phyloP scores from a whole-genome alignment of 2,329 filamentous ascomycete genomes.

The Aureobasidium sp. region DNA sequence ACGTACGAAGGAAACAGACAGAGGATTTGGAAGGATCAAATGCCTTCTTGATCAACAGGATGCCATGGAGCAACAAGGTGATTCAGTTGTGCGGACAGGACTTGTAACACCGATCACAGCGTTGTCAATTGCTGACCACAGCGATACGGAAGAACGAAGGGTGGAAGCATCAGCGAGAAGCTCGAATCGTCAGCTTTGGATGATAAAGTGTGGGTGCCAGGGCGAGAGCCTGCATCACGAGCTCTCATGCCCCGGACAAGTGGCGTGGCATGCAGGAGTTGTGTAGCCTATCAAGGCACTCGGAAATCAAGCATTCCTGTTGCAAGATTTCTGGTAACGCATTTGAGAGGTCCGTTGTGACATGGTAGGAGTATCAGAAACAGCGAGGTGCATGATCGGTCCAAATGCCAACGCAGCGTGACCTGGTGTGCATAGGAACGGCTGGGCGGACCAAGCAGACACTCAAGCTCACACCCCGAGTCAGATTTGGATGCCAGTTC shows the following conservation, averaged over 20 bases:
- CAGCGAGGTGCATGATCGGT: constrained; percentile 9
- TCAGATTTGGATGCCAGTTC: neutral
- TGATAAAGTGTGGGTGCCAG: constrained; percentile 1
- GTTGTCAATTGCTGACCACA: constrained; percentile 2
- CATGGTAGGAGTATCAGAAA: constrained; percentile 6
- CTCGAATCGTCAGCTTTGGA: neutral
- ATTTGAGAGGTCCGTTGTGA: constrained; percentile 1
- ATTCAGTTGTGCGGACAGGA: neutral
- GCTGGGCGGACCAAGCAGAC: neutral
- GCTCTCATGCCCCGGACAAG: constrained; percentile 5
- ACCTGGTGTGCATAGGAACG: neutral
- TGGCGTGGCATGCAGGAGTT: constrained; percentile 10
- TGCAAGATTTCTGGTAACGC: neutral
- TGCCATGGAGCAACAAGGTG: neutral
- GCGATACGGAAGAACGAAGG: neutral
- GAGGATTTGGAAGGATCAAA: neutral
- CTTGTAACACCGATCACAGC: neutral
- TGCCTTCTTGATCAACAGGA: neutral
- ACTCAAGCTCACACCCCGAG: neutral
- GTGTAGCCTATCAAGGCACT: constrained; percentile 11
- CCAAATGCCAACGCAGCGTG: constrained; percentile 9
- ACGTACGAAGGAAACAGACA: neutral
- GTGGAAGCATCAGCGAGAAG: neutral
- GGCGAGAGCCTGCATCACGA: constrained; percentile 11
- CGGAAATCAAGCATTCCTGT: constrained; percentile 6